Evolutionary conservation across 306 rosid genomes (phyloP), one percentile per base, ranked within the genome.

Genomic region (Ziziphus jujuba): DNA sequence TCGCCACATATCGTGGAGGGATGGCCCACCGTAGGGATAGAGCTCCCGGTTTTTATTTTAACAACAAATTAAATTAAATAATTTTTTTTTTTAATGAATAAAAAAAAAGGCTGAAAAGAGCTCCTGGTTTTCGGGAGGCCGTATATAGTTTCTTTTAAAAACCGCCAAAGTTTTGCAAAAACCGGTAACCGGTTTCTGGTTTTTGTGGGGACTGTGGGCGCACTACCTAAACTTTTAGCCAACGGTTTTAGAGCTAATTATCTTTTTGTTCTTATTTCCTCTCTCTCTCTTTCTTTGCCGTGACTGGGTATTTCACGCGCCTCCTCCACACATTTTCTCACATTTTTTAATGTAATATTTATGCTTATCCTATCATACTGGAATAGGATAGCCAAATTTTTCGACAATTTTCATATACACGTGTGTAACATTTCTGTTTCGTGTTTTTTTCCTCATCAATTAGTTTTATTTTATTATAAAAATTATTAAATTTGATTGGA

Each of bases 41-140:
- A n/a, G 65, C 67, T 72, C 25, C 23, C 25, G 5, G 15, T 59
- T 71, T 17, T 34, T 3, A 23, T 10, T 69, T 54, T 50, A 59
- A 24, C 13, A 64, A 0, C 20, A 19, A 24, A 12, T 4, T 33
- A 24, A 5, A 13, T 59, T 28, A 38, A 28, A 36, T 20, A 12
- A 13, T 12, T 8, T 12, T 5, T n/a, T 0, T 21, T 20, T 31
- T 16, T 65, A 1, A 38, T 59, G 10, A 14, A 45, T 44, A 33
- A 12, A 13, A 65, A 35, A 40, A 63, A 67, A 17, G 73, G 63
- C 9, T 36, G 52, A 53, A 70, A 74, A 56, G 80, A 57, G 76
- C 89, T 92, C 98, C 98, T 76, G 89, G 93, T 92, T 89, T 92
- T 86, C 86, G 86, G 89, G 89, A 84, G 43, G 72, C 65, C 78